Evolutionary conservation across 2,329 filamentous ascomycete genomes (phyloP).

Genomic region (Grosmannia huntii): DNA sequence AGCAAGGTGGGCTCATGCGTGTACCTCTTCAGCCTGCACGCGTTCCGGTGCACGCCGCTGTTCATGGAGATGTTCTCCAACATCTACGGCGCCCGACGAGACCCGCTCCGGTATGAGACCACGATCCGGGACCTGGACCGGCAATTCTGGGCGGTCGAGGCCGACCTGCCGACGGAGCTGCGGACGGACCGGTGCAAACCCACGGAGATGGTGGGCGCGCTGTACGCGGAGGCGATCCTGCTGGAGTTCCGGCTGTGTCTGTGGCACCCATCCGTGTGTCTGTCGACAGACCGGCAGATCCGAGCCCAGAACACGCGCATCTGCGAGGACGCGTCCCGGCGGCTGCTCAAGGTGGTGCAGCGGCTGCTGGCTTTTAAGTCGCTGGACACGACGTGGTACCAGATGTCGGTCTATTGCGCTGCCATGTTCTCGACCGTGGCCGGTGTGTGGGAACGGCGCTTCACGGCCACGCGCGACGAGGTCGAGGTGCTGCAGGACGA

Average conservation of each 20-base stretch:
- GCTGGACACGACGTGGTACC: constrained; percentile 69
- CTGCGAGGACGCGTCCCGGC: constrained; percentile 52
- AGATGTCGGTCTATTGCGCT: constrained; percentile 56
- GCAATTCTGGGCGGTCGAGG: constrained; percentile 49
- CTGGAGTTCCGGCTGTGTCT: constrained; percentile 48
- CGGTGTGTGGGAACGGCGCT: constrained; percentile 53
- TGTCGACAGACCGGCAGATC: constrained; percentile 38
- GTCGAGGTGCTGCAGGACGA: constrained; percentile 49
- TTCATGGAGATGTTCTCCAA: constrained; percentile 63
- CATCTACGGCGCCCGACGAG: constrained; percentile 58
- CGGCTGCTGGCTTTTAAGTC: constrained; percentile 51
- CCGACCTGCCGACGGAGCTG: constrained; percentile 50
- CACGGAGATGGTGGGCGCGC: constrained; percentile 34
- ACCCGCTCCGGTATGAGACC: constrained; percentile 48
- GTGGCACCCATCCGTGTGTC: constrained; percentile 47
- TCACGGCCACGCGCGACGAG: constrained; percentile 43
- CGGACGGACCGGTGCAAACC: constrained; percentile 29
- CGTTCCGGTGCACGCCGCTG: constrained; percentile 51
- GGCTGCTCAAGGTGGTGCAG: constrained; percentile 48
- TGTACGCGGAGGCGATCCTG: constrained; percentile 40
- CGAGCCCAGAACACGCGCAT: constrained; percentile 51
- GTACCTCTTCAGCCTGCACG: constrained; percentile 53
- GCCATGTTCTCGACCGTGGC: constrained; percentile 64
- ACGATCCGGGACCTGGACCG: constrained; percentile 53
- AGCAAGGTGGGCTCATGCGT: constrained; percentile 43